A percentile compares a stretch with the other conserved stretches of the same genome.
Conservation (phyloP, 2,329 filamentous ascomycete genomes). For the Cladophialophora exuberans region DNA sequence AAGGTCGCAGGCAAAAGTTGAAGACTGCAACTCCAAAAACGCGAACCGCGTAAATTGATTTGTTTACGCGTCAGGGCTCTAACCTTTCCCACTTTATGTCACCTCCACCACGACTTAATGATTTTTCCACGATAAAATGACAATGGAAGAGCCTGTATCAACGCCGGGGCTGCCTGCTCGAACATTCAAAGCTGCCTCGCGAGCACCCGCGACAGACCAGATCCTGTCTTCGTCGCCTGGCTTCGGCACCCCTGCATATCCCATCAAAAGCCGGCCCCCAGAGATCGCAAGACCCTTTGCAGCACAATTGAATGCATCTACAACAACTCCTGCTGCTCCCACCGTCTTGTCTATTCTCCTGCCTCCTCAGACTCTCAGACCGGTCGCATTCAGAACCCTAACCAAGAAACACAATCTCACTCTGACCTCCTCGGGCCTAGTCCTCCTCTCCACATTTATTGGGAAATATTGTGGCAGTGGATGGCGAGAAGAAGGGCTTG, state of each 20-base stretch:
- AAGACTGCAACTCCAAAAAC: constrained; percentile 4
- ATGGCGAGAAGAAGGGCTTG: constrained; percentile 94
- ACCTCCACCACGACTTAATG: background rate
- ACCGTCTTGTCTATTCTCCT: constrained; percentile 86
- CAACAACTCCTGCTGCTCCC: constrained; percentile 55
- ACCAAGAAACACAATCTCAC: constrained; percentile 98
- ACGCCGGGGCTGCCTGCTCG: constrained; percentile 28
- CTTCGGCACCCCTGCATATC: constrained; percentile 84
- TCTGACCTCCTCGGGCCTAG: constrained; percentile 81
- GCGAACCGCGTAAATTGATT: constrained; percentile 17
- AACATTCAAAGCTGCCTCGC: constrained; percentile 30
- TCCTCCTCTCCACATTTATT: constrained; percentile 84
- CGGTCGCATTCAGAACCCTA: constrained; percentile 90
- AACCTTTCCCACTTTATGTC: background rate
- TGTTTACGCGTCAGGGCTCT: constrained; percentile 18
- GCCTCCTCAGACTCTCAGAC: constrained; percentile 81
- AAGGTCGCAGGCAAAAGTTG: background rate
- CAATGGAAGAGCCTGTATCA: constrained; percentile 35
- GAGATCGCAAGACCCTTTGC: constrained; percentile 36
- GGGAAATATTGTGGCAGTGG: constrained; percentile 91
- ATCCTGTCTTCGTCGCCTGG: constrained; percentile 88
- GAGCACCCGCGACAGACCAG: constrained; percentile 50
- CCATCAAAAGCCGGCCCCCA: constrained; percentile 56
- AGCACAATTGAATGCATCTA: constrained; percentile 38
- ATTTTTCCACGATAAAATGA: background rate